Conservation (phyloP, 1,139 yeast genomes). For the Pneumocystis murina region DNA sequence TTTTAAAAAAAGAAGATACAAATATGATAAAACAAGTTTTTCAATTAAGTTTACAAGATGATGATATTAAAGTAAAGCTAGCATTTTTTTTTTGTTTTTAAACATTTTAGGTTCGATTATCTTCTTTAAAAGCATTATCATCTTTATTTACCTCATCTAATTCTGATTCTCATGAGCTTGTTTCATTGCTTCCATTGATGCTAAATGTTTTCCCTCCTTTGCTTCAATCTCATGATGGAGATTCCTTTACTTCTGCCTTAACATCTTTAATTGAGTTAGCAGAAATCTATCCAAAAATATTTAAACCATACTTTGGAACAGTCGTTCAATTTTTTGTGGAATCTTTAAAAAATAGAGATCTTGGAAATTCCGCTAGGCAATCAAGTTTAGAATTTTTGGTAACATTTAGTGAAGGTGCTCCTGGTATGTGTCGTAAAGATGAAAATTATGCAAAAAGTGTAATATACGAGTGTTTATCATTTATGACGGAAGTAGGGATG, state of each 20-base stretch:
- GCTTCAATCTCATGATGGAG: conserved; percentile 60
- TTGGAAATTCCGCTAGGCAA: conserved; percentile 66
- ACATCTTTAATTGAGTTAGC: conserved; percentile 82
- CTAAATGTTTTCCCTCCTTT: conserved; percentile 78
- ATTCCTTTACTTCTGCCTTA: conserved; percentile 71
- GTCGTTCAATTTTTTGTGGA: conserved; percentile 71
- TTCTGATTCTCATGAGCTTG: conserved; percentile 61
- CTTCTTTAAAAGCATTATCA: conserved; percentile 85
- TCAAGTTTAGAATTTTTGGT: conserved; percentile 80
- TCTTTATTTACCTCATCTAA: conserved; percentile 75
- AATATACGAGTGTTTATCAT: conserved; percentile 57
- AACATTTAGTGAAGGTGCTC: conserved; percentile 83
- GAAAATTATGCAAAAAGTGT: conserved; percentile 56
- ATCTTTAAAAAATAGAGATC: conserved; percentile 64
- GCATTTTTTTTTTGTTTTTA: not conserved
- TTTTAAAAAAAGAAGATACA: conserved; percentile 46
- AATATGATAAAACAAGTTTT: conserved; percentile 53
- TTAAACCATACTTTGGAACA: conserved; percentile 75
- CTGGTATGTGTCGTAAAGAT: conserved; percentile 82
- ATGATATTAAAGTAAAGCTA: conserved; percentile 35
- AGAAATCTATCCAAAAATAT: conserved; percentile 87
- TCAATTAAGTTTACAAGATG: conserved; percentile 64
- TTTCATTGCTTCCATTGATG: conserved; percentile 66
- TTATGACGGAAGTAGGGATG: conserved; percentile 86
- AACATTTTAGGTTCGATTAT: conserved; percentile 46